A percentile compares a stretch with the other conserved stretches of the same genome.
phyloP scores from a whole-genome alignment of 1,139 yeast genomes.

The Pichia sp. region DNA sequence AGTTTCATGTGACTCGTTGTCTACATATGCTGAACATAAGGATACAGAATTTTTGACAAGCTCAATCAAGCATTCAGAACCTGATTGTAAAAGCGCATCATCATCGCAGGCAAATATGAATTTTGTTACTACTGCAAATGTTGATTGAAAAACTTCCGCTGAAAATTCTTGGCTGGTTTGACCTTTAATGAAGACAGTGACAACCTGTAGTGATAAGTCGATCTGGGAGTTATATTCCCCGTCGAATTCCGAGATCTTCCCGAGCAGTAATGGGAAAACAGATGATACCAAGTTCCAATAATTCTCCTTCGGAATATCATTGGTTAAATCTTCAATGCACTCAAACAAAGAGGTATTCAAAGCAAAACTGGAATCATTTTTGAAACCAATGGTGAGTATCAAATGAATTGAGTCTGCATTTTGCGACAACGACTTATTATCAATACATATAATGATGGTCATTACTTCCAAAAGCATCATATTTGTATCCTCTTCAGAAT shows the following conservation, averaged over 20 bases:
- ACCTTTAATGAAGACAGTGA: constrained; percentile 53
- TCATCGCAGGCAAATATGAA: constrained; percentile 59
- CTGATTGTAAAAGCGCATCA: constrained; percentile 72
- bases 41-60: constrained; percentile 47
- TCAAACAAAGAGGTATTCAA: constrained; percentile 60
- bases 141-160: constrained; percentile 41
- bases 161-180: constrained; percentile 24
- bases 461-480: constrained; percentile 71
- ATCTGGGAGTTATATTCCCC: constrained; percentile 55
- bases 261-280: constrained; percentile 50
- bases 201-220: constrained; percentile 62
- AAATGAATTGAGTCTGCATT: constrained; percentile 47
- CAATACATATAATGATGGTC: constrained; percentile 49
- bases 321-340: constrained; percentile 55
- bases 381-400: constrained; percentile 60
- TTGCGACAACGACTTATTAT: constrained; percentile 35
- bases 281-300: constrained; percentile 48
- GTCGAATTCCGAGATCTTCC: constrained; percentile 33
- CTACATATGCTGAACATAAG: constrained; percentile 40
- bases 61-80: constrained; percentile 69
- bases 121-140: constrained; percentile 49
- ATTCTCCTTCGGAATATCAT: constrained; percentile 41
- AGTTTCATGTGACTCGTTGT: constrained; percentile 35
- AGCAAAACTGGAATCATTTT: constrained; percentile 66
- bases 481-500: constrained; percentile 78